Conservation (phyloP, 805 yeast genomes). For the Myxozyma monticola region DNA sequence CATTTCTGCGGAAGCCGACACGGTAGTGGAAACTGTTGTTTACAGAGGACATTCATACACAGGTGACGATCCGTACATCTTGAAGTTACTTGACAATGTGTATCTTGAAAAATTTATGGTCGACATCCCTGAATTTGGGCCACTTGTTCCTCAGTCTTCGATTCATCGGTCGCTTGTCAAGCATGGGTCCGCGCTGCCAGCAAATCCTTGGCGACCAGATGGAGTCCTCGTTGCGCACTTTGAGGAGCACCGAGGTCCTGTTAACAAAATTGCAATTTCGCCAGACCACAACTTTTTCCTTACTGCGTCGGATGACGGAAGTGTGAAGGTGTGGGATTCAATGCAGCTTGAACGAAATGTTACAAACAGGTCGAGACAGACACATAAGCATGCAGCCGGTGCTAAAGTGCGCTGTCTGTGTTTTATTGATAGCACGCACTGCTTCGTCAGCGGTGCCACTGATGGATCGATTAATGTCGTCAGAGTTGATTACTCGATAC, state of each 20-base stretch:
- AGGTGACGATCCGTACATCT: conserved; percentile 66
- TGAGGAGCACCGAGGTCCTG: conserved; percentile 58
- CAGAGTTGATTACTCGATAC: conserved; percentile 31
- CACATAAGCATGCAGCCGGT: conserved; percentile 29
- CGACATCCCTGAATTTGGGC: conserved; percentile 71
- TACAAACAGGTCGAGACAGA: conserved; percentile 36
- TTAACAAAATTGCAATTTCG: conserved; percentile 59
- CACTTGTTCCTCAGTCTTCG: conserved; percentile 27
- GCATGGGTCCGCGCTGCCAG: background rate
- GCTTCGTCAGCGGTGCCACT: conserved; percentile 36
- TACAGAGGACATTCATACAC: conserved; percentile 49
- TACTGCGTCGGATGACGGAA: conserved; percentile 76
- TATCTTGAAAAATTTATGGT: conserved; percentile 57
- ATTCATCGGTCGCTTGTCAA: conserved; percentile 19
- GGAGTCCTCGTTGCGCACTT: conserved; percentile 64
- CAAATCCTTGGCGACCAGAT: conserved; percentile 41
- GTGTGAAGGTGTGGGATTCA: conserved; percentile 76
- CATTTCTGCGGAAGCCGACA: conserved; percentile 1
- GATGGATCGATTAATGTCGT: conserved; percentile 37
- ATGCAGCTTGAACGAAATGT: conserved; percentile 62
- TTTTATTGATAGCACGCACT: conserved; percentile 36
- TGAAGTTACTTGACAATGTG: conserved; percentile 54
- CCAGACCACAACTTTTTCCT: conserved; percentile 66
- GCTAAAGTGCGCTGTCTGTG: conserved; percentile 35
- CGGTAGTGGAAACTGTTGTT: conserved; percentile 7